Evolutionary conservation across 345 rosid genomes (phyloP).

Genomic region (Arabis alpina): DNA sequence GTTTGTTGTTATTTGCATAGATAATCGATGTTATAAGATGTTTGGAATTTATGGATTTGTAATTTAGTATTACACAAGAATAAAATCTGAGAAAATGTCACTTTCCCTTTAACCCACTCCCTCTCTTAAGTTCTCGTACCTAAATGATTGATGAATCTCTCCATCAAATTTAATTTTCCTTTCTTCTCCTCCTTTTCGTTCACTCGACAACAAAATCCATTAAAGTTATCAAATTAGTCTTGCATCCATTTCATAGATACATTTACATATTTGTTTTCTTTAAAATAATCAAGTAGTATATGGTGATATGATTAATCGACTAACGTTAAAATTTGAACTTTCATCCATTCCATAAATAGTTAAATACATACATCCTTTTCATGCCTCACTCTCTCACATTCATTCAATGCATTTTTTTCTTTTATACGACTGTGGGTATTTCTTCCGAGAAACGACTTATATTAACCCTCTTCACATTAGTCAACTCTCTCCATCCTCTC

Average conservation of each 20-base stretch:
- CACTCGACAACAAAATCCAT: slow-evolving; percentile 5
- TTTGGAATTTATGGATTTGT: slow-evolving; percentile 21
- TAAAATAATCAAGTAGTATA: neutral
- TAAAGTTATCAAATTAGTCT: neutral
- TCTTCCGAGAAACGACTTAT: neutral
- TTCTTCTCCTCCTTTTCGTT: slow-evolving; percentile 11
- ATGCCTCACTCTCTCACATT: neutral
- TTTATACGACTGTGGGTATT: neutral
- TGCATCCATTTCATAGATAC: no score
- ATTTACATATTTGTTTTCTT: no score
- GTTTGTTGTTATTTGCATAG: slow-evolving; percentile 12
- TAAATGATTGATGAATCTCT: slow-evolving; percentile 31
- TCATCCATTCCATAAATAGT: neutral
- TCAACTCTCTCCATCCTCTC: neutral
- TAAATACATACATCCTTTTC: neutral
- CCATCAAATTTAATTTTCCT: neutral
- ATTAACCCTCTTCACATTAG: neutral
- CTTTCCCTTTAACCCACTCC: slow-evolving; percentile 34
- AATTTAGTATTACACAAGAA: neutral
- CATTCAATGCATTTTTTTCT: slow-evolving; percentile 8
- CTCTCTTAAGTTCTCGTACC: slow-evolving; percentile 20
- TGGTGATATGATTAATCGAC: neutral
- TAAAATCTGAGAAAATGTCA: slow-evolving; percentile 27
- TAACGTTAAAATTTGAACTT: neutral
- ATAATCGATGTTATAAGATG: slow-evolving; percentile 8